phyloP scores from a whole-genome alignment of 179 eudicot genomes.

The Gypsophila paniculata region DNA sequence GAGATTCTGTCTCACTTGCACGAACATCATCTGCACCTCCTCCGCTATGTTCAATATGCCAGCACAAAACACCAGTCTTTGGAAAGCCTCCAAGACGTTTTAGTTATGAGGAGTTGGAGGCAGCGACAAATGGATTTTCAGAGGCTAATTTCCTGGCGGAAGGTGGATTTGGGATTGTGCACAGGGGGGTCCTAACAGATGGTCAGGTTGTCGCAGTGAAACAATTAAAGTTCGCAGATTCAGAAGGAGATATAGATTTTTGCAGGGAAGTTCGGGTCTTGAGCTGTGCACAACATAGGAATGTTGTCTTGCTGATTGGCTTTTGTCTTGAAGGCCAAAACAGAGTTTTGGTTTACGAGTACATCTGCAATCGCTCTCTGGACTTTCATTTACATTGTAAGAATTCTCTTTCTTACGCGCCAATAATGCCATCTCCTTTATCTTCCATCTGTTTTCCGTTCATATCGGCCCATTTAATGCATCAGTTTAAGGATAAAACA shows the following conservation, averaged over 20 bases:
- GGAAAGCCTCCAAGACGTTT: slow-evolving; percentile 76
- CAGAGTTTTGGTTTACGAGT: slow-evolving; percentile 76
- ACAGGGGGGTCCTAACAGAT: slow-evolving; percentile 64
- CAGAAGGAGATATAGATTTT: slow-evolving; percentile 79
- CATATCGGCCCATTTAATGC: not conserved
- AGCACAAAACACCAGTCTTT: slow-evolving; percentile 69
- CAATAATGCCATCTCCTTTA: not conserved
- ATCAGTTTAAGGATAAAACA: not conserved
- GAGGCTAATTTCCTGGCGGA: slow-evolving; percentile 64
- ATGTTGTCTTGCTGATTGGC: slow-evolving; percentile 81
- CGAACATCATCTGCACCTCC: slow-evolving; percentile 71
- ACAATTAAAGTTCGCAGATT: slow-evolving; percentile 55
- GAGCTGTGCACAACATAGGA: slow-evolving; percentile 89
- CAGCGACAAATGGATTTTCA: slow-evolving; percentile 67
- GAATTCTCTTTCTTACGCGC: not conserved
- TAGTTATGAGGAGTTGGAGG: slow-evolving; percentile 53
- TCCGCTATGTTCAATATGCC: slow-evolving; percentile 74
- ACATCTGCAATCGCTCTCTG: slow-evolving; percentile 75
- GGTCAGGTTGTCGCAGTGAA: slow-evolving; percentile 78
- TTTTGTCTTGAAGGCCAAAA: slow-evolving; percentile 62
- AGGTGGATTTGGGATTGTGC: slow-evolving; percentile 70
- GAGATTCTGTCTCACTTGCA: slow-evolving; percentile 63
- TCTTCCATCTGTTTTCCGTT: not conserved
- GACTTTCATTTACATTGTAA: slow-evolving; percentile 79
- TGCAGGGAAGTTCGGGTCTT: slow-evolving; percentile 71